Conservation (phyloP, 2,329 filamentous ascomycete genomes). For the Leptographium radiaticola region DNA sequence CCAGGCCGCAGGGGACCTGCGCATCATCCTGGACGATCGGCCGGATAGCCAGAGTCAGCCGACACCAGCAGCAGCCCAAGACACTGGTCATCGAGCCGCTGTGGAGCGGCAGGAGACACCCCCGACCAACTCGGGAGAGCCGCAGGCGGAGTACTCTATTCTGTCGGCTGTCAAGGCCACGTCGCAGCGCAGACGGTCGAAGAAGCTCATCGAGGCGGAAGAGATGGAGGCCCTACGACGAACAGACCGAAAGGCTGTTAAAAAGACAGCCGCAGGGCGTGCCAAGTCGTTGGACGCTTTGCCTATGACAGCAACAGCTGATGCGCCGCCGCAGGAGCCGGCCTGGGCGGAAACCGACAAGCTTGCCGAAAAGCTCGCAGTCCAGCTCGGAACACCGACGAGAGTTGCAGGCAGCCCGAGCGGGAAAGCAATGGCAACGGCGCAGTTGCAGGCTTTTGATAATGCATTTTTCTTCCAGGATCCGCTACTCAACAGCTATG, state of each 20-base stretch:
- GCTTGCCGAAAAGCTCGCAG: background rate
- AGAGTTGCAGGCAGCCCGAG: background rate
- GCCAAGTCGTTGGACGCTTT: constrained; percentile 3
- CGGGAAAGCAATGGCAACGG: background rate
- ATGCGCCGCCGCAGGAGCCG: background rate
- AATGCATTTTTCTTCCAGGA: constrained; percentile 6
- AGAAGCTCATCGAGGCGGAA: constrained; percentile 7
- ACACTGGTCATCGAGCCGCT: no score
- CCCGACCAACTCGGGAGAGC: background rate
- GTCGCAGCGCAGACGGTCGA: constrained; percentile 10
- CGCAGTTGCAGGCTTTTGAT: background rate
- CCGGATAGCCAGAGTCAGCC: background rate
- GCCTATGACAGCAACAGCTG: background rate
- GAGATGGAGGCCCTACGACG: background rate
- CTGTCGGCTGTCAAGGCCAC: constrained; percentile 36
- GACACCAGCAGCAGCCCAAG: no score
- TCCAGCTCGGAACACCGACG: background rate
- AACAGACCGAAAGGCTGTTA: background rate
- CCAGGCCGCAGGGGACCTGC: background rate
- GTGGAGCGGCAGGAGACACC: background rate
- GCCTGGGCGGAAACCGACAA: constrained; percentile 2
- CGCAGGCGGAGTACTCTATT: constrained; percentile 25
- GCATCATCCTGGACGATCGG: background rate
- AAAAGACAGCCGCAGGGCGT: background rate
- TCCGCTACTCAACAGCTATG: background rate